Evolutionary conservation across 1,139 yeast genomes (phyloP).

Genomic region (Magnusiomyces magnusii): DNA sequence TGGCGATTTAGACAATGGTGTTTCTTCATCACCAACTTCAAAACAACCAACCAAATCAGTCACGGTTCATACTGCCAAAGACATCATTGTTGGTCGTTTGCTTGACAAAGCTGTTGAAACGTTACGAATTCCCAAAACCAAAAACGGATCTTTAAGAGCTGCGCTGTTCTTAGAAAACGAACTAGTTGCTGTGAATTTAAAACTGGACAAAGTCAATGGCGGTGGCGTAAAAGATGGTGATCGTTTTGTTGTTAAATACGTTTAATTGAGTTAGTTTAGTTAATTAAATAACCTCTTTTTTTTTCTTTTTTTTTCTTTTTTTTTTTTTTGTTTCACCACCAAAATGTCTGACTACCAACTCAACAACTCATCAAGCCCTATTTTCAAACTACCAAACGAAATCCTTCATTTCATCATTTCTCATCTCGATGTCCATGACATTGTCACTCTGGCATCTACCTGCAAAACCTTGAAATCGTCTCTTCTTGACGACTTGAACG

Average conservation of each 20-base stretch:
- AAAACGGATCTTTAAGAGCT: not conserved
- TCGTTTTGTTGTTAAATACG: slow-evolving; percentile 6
- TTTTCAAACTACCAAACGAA: slow-evolving; percentile 24
- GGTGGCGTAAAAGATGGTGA: slow-evolving; percentile 15
- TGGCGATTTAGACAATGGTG: slow-evolving; percentile 22
- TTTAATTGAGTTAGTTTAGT: not conserved
- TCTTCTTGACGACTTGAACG: slow-evolving; percentile 18
- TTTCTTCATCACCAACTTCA: not conserved
- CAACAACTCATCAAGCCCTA: not conserved
- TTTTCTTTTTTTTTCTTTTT: no score
- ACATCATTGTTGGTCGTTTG: slow-evolving; percentile 73
- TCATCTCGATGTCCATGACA: slow-evolving; percentile 20
- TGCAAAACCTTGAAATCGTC: slow-evolving; percentile 18
- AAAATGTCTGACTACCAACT: not conserved
- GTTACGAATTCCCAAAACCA: slow-evolving; percentile 25
- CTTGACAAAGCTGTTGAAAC: slow-evolving; percentile 58
- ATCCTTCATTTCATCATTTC: slow-evolving; percentile 19
- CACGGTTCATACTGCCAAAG: slow-evolving; percentile 48
- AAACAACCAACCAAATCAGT: slow-evolving; percentile 35
- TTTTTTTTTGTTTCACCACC: not conserved
- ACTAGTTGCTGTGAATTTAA: slow-evolving; percentile 10
- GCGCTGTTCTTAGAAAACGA: slow-evolving; percentile 1
- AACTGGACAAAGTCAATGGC: slow-evolving; percentile 8
- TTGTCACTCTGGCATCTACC: slow-evolving; percentile 20
- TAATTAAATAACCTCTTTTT: not conserved